Conservation (phyloP, 352 stramenopile species). For the Globisporangium spinosum region DNA sequence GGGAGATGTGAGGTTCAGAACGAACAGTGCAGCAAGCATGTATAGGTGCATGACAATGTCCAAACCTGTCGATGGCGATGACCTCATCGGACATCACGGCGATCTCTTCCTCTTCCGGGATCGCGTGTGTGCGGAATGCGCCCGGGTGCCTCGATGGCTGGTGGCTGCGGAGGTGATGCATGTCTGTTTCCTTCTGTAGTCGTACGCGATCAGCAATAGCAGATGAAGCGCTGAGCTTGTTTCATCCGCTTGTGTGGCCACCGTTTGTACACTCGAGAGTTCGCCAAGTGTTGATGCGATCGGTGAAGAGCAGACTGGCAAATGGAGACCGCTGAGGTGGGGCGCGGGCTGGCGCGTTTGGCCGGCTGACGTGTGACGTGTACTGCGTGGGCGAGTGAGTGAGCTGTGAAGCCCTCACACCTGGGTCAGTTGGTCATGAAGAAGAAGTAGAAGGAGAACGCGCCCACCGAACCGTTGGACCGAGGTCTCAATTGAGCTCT, state of each 20-base stretch:
- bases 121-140: not conserved
- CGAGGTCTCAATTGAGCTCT: not conserved
- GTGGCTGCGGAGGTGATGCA: conserved; percentile 7
- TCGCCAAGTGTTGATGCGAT: not conserved
- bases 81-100: conserved; percentile 20
- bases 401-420: not conserved
- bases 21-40: not conserved
- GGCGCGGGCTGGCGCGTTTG: not conserved
- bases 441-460: not conserved
- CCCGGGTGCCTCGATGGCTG: not conserved
- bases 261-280: not conserved
- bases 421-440: not conserved
- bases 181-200: not conserved
- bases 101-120: conserved; percentile 20
- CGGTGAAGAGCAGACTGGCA: not conserved
- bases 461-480: not conserved
- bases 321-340: not conserved
- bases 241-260: not conserved
- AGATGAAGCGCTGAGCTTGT: not conserved
- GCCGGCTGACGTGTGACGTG: not conserved
- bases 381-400: not conserved
- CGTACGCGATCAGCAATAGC: not conserved
- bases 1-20: not conserved
- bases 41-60: not conserved
- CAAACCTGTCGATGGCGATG: conserved; percentile 9